phyloP scores from a whole-genome alignment of 306 rosid species.

The Quercus glauca region DNA sequence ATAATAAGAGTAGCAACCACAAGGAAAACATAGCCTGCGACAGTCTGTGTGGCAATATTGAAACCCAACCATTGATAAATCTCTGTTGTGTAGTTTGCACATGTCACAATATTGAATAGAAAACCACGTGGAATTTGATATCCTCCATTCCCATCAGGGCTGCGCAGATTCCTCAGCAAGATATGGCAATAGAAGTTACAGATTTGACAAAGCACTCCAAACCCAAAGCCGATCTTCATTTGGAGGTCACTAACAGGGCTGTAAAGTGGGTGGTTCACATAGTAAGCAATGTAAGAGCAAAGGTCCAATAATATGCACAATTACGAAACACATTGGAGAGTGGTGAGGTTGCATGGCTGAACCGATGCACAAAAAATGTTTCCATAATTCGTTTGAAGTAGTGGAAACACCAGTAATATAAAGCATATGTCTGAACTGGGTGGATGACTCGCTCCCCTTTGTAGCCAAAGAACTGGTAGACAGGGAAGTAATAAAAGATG shows the following conservation, averaged over 20 bases:
- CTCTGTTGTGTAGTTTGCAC: slow-evolving; percentile 96
- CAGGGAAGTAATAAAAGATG: slow-evolving; percentile 78
- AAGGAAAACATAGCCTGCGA: slow-evolving; percentile 77
- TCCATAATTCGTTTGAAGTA: slow-evolving; percentile 91
- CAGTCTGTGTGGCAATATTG: slow-evolving; percentile 89
- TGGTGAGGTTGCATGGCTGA: slow-evolving; percentile 98
- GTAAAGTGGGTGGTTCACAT: slow-evolving; percentile 83
- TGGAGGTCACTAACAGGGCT: slow-evolving; percentile 82
- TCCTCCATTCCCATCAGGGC: slow-evolving; percentile 83
- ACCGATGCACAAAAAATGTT: slow-evolving; percentile 89
- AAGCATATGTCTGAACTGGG: slow-evolving; percentile 86
- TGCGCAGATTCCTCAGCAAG: slow-evolving; percentile 71
- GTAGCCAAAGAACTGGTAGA: slow-evolving; percentile 68
- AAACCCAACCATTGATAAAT: slow-evolving; percentile 99
- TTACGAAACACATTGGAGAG: slow-evolving; percentile 92
- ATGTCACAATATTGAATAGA: slow-evolving; percentile 88
- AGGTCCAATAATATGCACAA: slow-evolving; percentile 94
- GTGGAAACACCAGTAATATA: slow-evolving; percentile 96
- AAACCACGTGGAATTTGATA: slow-evolving; percentile 92
- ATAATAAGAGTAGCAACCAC: slow-evolving; percentile 78
- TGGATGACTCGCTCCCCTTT: slow-evolving; percentile 72
- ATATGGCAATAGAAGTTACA: slow-evolving; percentile 81
- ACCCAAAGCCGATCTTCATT: slow-evolving; percentile 86
- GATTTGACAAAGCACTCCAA: slow-evolving; percentile 75
- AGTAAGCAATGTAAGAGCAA: slow-evolving; percentile 75